Evolutionary conservation across 2,329 filamentous ascomycete species (phyloP).

Genomic region (Paramyrothecium roridum): DNA sequence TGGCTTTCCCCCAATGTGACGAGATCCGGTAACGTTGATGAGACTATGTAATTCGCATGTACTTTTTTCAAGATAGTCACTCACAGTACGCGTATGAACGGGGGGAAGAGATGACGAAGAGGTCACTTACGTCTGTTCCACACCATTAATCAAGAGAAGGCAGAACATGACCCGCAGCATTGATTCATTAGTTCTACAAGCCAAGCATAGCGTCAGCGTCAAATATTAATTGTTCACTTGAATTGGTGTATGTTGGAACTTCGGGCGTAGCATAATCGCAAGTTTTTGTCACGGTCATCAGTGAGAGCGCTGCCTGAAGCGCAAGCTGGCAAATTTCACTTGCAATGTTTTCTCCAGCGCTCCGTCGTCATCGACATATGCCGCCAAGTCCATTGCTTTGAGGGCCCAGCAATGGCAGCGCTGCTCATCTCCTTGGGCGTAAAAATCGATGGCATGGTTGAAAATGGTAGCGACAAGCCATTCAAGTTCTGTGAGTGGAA

Average conservation of each 20-base stretch:
- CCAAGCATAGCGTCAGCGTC: too few species aligned
- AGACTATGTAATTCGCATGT: too few species aligned
- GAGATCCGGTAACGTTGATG: too few species aligned
- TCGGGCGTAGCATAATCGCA: too few species aligned
- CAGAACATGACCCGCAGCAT: too few species aligned
- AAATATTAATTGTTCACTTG: background rate
- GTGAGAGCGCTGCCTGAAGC: slow-evolving; percentile 9
- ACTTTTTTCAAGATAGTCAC: background rate
- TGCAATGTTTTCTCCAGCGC: slow-evolving; percentile 40
- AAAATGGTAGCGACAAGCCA: slow-evolving; percentile 71
- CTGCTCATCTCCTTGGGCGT: slow-evolving; percentile 50
- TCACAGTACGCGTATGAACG: too few species aligned
- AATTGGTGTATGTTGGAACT: background rate
- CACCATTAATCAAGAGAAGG: too few species aligned
- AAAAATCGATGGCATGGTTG: slow-evolving; percentile 69
- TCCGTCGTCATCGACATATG: slow-evolving; percentile 53
- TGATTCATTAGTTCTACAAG: too few species aligned
- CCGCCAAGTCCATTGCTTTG: slow-evolving; percentile 59
- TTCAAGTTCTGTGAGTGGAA: slow-evolving; percentile 67
- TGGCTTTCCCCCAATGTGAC: background rate
- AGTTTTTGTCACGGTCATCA: too few species aligned
- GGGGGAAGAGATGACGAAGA: too few species aligned
- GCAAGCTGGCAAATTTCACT: slow-evolving; percentile 39
- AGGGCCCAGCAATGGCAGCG: slow-evolving; percentile 59
- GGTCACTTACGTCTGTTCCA: too few species aligned